These are phyloP conservation scores for Obba rivulosa DNA, from an alignment of 768 basidiomycete species.

Conservation along the genomic window DNA sequence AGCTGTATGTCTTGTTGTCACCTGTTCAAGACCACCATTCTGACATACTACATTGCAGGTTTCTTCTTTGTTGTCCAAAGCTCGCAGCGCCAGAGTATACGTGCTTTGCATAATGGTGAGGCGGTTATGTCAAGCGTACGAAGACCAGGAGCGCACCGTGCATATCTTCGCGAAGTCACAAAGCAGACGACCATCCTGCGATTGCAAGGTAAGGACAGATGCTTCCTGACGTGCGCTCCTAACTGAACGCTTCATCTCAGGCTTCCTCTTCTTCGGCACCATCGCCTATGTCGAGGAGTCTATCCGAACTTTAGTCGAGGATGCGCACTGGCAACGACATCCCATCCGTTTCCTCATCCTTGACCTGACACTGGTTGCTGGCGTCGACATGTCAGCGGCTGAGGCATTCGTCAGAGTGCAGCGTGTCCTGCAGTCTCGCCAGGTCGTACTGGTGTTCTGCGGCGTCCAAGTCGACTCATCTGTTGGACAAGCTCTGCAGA, in stretches of 20 bases:
- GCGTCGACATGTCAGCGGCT: constrained; percentile 92
- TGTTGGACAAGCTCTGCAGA: constrained; percentile 67
- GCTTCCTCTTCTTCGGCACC: constrained; percentile 91
- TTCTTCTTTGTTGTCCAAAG: constrained; percentile 98
- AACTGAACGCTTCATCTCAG: constrained; percentile 28
- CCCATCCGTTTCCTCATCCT: constrained; percentile 89
- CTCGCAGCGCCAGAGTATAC: constrained; percentile 79
- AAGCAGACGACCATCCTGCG: constrained; percentile 86
- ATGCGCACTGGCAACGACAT: constrained; percentile 60
- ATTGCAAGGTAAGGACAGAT: constrained; percentile 59
- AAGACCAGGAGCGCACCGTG: constrained; percentile 79
- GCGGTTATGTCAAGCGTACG: constrained; percentile 88
- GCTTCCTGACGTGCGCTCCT: not conserved
- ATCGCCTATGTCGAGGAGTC: constrained; percentile 87
- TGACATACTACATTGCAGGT: constrained; percentile 34
- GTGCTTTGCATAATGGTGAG: constrained; percentile 77
- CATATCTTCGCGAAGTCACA: constrained; percentile 89
- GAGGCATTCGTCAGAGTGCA: constrained; percentile 94
- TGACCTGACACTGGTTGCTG: constrained; percentile 79
- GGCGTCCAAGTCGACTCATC: constrained; percentile 62
- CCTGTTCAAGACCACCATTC: not conserved
- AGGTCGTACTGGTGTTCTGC: constrained; percentile 86
- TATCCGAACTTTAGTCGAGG: constrained; percentile 70
- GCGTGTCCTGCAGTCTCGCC: constrained; percentile 65
- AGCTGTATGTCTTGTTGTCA: constrained; percentile 58